Base-by-base conservation (phyloP, 2,329 filamentous ascomycete species). In the Gremmenia infestans region DNA sequence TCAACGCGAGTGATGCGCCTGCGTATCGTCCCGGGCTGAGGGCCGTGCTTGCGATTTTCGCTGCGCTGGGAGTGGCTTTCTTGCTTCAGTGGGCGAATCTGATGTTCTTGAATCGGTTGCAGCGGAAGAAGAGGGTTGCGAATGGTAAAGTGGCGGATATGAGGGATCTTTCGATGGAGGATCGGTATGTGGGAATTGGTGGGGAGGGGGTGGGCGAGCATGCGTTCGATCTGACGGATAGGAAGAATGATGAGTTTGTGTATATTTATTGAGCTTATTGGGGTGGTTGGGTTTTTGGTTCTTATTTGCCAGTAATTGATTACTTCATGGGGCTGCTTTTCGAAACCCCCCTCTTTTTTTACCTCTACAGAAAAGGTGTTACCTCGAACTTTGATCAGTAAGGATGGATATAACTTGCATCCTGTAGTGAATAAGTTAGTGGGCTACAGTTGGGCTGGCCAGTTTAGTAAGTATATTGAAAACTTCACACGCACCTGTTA, bases 211-310 rank as follows among this genome's bases (percentile, higher is more conserved):
- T 80, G 19, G 80, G 80, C 5, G 74, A 78, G 15, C 75, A 79
- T 48, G 79, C 78, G 0, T 79, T 80, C 60, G 85, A 88, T 70
- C 62, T 86, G 61, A 86, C 85, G 0, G 85, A 88, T 68, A 71
- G 78, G 19, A 72, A 83, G 72, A 88, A 88, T 62, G 83, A 88
- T 55, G 83, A 88, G 64, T 88, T 88, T 71, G 77, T 86, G 15
- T 86, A 82, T 69, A 76, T 84, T 48, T 83, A 83, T 63, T 83
- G 14, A 56, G 28, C 9, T 4, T 32, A 11, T 11, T 32, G 9
- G 9, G 28, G 3, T 32, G 28, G 9, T 32, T 11, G 28, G 28
- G 19, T 7, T 7, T 45, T 45, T 12, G 42, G 23, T 23, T 5
- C 22, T 7, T 17, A 17, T 17, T 32, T 32, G 2, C 28, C 28